These are phyloP conservation scores for Ceratocystis ficicola DNA, from an alignment of 2,329 filamentous ascomycete species.

Conservation along the genomic window DNA sequence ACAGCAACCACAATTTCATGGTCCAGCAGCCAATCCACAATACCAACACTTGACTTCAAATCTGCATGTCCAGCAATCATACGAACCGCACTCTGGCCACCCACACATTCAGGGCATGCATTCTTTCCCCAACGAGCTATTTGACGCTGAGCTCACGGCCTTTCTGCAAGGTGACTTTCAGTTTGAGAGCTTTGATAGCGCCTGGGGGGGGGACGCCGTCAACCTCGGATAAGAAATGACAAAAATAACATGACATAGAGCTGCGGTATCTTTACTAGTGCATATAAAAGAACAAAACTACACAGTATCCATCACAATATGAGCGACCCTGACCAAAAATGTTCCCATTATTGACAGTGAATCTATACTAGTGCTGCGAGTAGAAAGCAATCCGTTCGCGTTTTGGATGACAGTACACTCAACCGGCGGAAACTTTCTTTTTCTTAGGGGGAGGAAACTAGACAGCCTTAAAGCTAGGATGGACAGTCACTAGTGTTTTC, in stretches of 20 bases:
- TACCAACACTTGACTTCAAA: background rate
- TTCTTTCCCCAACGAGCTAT: slow-evolving; percentile 20
- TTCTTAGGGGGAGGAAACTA: background rate
- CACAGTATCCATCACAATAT: too few species aligned
- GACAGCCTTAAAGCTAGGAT: background rate
- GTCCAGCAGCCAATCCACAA: background rate
- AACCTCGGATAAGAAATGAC: background rate
- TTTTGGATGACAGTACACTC: background rate
- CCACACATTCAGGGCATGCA: background rate
- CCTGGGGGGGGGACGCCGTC: slow-evolving; percentile 1
- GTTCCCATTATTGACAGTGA: background rate
- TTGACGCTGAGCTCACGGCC: slow-evolving; percentile 18
- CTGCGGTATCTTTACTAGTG: background rate
- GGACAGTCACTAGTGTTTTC: background rate
- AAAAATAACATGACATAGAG: background rate
- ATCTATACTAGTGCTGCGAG: background rate
- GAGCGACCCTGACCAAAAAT: background rate
- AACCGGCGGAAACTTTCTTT: background rate
- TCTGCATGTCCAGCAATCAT: background rate
- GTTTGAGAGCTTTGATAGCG: slow-evolving; percentile 15
- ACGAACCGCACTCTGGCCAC: background rate
- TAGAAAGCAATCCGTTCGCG: background rate
- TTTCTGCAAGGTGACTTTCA: slow-evolving; percentile 19
- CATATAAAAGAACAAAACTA: too few species aligned
- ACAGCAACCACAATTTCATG: background rate